A percentile compares a stretch with the other conserved stretches of the same genome.
Conservation (phyloP, 768 basidiomycete genomes). For the Rhodotorula kratochvilovae region DNA sequence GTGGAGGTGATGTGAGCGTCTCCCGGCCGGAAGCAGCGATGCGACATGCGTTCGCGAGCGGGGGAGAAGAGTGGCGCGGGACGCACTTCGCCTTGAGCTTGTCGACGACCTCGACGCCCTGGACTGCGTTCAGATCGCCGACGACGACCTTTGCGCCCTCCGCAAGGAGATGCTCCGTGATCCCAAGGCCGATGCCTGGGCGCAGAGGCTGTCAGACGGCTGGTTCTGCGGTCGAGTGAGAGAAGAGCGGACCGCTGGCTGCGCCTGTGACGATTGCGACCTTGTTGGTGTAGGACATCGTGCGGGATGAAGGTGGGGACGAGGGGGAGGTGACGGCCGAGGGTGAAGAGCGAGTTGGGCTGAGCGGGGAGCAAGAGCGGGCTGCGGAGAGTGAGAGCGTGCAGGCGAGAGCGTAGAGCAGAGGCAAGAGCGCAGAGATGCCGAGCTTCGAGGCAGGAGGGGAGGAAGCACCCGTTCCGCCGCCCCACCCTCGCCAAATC, state of each 20-base stretch:
- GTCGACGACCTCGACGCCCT: slow-evolving; percentile 4
- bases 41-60: too few relatives aligned
- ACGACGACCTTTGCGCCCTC: slow-evolving; percentile 25
- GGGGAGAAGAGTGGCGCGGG: too few relatives aligned
- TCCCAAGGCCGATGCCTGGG: slow-evolving; percentile 33
- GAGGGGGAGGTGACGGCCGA: neutral
- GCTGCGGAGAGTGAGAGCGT: too few relatives aligned
- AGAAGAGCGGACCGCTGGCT: slow-evolving; percentile 9
- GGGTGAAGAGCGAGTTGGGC: neutral
- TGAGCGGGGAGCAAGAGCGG: too few relatives aligned
- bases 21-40: too few relatives aligned
- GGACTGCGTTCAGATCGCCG: slow-evolving; percentile 19
- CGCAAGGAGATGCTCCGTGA: slow-evolving; percentile 15
- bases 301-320: too few relatives aligned
- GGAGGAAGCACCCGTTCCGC: too few relatives aligned
- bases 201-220: neutral
- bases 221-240: too few relatives aligned
- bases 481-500: too few relatives aligned
- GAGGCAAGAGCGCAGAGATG: too few relatives aligned
- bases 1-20: too few relatives aligned
- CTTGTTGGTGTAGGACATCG: slow-evolving; percentile 12
- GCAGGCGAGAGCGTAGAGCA: neutral
- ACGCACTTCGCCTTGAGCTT: slow-evolving; percentile 5
- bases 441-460: too few relatives aligned
- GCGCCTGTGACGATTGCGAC: slow-evolving; percentile 30